Base-by-base conservation (phyloP, 768 basidiomycete genomes). In the Filobasidium wieringae region DNA sequence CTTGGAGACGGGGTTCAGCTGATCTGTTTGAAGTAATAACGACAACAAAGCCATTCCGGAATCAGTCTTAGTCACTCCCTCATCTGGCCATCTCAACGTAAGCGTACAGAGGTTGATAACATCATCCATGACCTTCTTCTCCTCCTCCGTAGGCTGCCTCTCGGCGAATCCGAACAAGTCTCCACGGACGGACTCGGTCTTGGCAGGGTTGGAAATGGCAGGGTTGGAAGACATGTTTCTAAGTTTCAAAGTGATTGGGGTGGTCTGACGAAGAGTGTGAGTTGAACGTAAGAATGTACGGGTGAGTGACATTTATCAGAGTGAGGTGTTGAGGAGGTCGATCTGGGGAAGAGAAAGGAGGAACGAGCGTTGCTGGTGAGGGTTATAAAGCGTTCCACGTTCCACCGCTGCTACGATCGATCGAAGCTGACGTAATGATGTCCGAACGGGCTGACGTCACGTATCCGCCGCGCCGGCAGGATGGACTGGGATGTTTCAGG, bases 41-140 rank as follows among this genome's bases (percentile, higher is more conserved):
- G 32, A 24, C 27, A 39, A 17, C 39, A 14, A 17, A 19, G 19
- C 19, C 36, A 11, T 37, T 37, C 36, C 36, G 12, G 19, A 11
- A 37, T 11, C 11, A 37, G 36, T 19, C 36, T 37, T 11, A 37
- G 19, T 19, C 41, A 9, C 19, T 9, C 15, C 41, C 19, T 24
- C 15, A 43, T n/a, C 15, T 9, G 9, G 36, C 9, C 19, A 43
- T 27, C 19, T 24, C n/a, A 22, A 26, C n/a, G 7, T 12, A 47
- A 5, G 43, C 64, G 50, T 45, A 69, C 68, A 70, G 15, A 70
- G 62, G 37, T 70, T 60, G 33, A 70, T 55, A 12, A 70, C 64
- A 60, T 70, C 69, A 27, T 70, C 60, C 29, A 70, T 59, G 40
- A 70, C 54, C 9, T 27, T 52, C 51, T 64, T 57, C 59, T 70